Base-by-base conservation (phyloP, 768 basidiomycete species). In the Dacryopinax spathularia region DNA sequence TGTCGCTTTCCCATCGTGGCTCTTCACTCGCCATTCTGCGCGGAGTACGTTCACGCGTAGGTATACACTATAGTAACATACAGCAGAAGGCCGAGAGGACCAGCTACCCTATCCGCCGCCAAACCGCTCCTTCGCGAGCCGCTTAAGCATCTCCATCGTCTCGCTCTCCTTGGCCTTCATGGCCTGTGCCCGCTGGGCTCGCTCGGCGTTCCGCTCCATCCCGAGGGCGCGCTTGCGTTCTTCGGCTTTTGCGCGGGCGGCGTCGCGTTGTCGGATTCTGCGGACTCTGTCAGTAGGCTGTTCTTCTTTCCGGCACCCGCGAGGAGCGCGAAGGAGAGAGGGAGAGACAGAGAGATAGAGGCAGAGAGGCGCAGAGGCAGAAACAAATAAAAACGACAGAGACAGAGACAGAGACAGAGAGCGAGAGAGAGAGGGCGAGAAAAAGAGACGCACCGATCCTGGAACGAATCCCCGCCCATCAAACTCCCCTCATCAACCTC, bases 91-190 rank as follows among this genome's bases (percentile, higher is more conserved):
- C n/a, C n/a, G n/a, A n/a, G n/a, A n/a, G n/a, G n/a, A n/a, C n/a
- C n/a, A n/a, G n/a, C n/a, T 6, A 6, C 33, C 39, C 39, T 22
- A 41, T 18, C 48, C 29, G 25, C 48, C 22, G 48, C 91, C 91
- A 68, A 89, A 95, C 63, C 88, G 78, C 70, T 88, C 80, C 72
- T 88, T 91, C n/a, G 92, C 93, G 71, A 95, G 76, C 67, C 87
- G 84, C 74, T 89, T 89, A 74, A 96, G 92, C 91, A 93, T 94
- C 64, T 91, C 91, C 91, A 97, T 97, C 0, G 91, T 96, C 18
- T 85, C 88, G 72, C 84, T 85, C 69, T 96, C 92, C 71, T 89
- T 93, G 70, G 87, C 84, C 68, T 81, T 84, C 64, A 84, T 77
- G 4, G 81, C 84, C 25, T 69, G 77, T 0, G 81, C 78, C 63